Percentiles rank a stretch among this genome's conserved stretches.
Conservation (phyloP, 2,329 filamentous ascomycete genomes). For the Exutisphaerella laricina region DNA sequence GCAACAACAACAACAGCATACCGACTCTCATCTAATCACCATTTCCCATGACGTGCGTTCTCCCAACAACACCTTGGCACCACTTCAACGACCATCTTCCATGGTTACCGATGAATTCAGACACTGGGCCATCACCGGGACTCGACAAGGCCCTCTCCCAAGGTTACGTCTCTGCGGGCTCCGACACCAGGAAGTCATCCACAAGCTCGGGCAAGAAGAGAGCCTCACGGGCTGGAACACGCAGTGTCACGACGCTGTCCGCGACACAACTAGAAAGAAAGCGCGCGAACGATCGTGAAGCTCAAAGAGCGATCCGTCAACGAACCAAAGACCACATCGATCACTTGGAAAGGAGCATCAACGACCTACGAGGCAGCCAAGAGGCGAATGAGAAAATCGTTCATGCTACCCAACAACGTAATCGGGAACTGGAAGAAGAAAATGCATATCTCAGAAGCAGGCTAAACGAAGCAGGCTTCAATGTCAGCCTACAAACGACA, state of each 20-base stretch:
- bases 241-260: constrained; percentile 53
- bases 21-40: constrained; percentile 4
- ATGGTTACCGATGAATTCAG: constrained; percentile 32
- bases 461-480: constrained; percentile 41
- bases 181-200: constrained; percentile 25
- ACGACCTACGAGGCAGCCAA: constrained; percentile 46
- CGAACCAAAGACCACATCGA: constrained; percentile 57
- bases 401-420: constrained; percentile 48
- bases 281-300: constrained; percentile 56
- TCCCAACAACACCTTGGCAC: constrained; percentile 26
- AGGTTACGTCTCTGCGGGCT: constrained; percentile 28
- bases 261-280: constrained; percentile 55
- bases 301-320: constrained; percentile 55
- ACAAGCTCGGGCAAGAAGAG: constrained; percentile 40
- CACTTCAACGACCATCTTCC: constrained; percentile 25
- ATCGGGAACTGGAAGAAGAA: constrained; percentile 51
- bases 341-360: constrained; percentile 50
- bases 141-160: constrained; percentile 24
- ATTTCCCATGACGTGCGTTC: constrained; percentile 30
- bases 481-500: constrained; percentile 14
- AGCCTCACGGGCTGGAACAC: constrained; percentile 50
- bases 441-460: constrained; percentile 48
- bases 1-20: constrained; percentile 4
- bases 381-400: constrained; percentile 44
- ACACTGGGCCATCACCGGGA: constrained; percentile 17